Percentiles rank a stretch among this genome's conserved stretches.
phyloP scores from a whole-genome alignment of 192 early-diverging fungal species.

The Gigaspora rosea region DNA sequence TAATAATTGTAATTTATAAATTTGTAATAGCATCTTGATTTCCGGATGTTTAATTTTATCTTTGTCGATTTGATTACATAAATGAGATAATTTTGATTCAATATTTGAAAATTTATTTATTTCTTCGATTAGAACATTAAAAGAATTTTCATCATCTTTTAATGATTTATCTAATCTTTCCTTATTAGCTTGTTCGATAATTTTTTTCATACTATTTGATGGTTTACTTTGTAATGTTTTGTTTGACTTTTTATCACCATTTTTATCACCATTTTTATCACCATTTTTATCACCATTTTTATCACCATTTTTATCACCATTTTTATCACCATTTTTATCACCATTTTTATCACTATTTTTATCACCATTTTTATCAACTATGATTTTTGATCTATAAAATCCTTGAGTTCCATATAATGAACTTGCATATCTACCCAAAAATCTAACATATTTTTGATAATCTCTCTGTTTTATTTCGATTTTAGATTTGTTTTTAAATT shows the following conservation, averaged over 20 bases:
- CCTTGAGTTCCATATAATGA: constrained; percentile 26
- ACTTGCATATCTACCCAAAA: constrained; percentile 14
- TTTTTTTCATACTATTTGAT: background rate
- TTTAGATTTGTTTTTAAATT: background rate
- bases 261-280: background rate
- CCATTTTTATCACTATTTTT: background rate
- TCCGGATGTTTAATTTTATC: background rate
- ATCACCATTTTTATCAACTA: background rate
- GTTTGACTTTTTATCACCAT: background rate
- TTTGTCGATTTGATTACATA: background rate
- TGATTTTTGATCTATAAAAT: background rate
- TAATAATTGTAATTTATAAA: constrained; percentile 23
- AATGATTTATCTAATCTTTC: background rate
- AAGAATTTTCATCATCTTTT: background rate
- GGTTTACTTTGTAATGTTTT: background rate
- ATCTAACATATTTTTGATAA: constrained; percentile 7
- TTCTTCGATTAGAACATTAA: background rate
- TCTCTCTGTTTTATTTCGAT: background rate
- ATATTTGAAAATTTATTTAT: background rate
- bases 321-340: background rate
- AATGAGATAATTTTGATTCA: background rate
- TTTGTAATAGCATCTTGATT: background rate
- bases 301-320: background rate
- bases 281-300: background rate
- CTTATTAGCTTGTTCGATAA: background rate